Evolutionary conservation across 2,329 filamentous ascomycete genomes (phyloP), one percentile per base, ranked within the genome.

Genomic region (Basipetospora chlamydospora): DNA sequence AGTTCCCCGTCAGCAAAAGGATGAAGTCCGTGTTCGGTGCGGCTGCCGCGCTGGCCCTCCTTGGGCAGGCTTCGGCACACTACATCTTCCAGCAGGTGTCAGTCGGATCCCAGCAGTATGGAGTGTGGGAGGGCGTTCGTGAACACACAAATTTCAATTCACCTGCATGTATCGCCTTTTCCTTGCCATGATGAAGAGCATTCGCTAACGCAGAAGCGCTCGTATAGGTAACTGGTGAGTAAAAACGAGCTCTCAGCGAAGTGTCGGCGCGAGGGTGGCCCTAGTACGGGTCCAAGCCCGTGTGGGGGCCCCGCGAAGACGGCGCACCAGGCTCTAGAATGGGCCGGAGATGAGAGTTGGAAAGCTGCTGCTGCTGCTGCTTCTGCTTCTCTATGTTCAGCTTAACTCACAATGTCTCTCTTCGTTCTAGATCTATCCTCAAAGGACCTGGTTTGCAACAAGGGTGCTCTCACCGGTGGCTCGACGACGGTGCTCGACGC

Each of bases 401-500:
- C 12, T 20, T 10, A 17, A 16, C 16, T 26, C 7, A 18, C 26
- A 18, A 6, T 5, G 25, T 18, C 23, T 15, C 15, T n/a, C n/a
- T n/a, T n/a, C n/a, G n/a, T 28, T 23, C 2, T n/a, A 56, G 54
- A 58, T 22, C 46, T 59, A 35, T 26, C 47, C n/a, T 58, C 55
- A 8, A 49, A 50, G 33, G 55, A 58, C 42, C 46, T 59, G 35
- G 48, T 56, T 37, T 59, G 57, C 52, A 59, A 59, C 44, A 53
- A 51, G 6, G 57, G 56, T 31, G 57, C 41, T 28, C 36, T 50
- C 13, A 41, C 44, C 20, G 53, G 53, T 7, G 46, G 45, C 13
- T 37, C 37, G 33, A 58, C 55, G 4, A 43, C 51, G n/a, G 56
- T 56, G 3, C 44, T 50, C 26, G 44, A 43, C 8, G 45, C 54